A percentile compares a stretch with the other conserved stretches of the same genome.
Conservation (phyloP, 805 yeast species). For the Pichia phayaonensis region DNA sequence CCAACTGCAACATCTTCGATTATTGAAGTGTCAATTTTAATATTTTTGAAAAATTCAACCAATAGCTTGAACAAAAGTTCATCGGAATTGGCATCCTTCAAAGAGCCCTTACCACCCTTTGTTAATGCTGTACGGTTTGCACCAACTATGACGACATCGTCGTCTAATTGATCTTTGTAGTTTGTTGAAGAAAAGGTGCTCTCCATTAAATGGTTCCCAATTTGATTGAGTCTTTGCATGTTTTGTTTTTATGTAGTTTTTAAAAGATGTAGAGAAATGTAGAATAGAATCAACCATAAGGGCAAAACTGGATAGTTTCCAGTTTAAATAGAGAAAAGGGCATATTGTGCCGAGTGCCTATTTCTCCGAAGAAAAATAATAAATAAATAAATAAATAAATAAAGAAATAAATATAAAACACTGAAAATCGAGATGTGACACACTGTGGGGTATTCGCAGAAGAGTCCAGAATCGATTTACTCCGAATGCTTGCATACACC, state of each 20-base stretch:
- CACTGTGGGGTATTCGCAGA: no score
- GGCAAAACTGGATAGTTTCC: background rate
- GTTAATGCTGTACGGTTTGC: conserved; percentile 90
- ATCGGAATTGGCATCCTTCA: conserved; percentile 77
- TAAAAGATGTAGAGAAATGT: no score
- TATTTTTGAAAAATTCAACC: conserved; percentile 47
- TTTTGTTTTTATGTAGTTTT: background rate
- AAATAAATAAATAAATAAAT: no score
- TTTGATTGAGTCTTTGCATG: conserved; percentile 14
- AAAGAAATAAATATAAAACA: no score
- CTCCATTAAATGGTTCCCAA: conserved; percentile 10
- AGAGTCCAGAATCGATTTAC: no score
- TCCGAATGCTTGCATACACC: no score
- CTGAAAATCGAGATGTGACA: no score
- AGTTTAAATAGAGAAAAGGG: no score
- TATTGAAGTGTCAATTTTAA: conserved; percentile 41
- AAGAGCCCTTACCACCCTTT: conserved; percentile 79
- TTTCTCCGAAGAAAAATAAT: no score
- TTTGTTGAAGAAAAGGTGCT: conserved; percentile 35
- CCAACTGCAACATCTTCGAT: conserved; percentile 88
- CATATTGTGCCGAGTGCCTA: no score
- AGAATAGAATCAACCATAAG: background rate
- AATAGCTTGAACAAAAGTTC: conserved; percentile 65
- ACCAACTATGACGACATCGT: conserved; percentile 84
- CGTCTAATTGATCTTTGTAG: conserved; percentile 38